phyloP scores from a whole-genome alignment of 345 rosid species.

The Boechera retrofracta region DNA sequence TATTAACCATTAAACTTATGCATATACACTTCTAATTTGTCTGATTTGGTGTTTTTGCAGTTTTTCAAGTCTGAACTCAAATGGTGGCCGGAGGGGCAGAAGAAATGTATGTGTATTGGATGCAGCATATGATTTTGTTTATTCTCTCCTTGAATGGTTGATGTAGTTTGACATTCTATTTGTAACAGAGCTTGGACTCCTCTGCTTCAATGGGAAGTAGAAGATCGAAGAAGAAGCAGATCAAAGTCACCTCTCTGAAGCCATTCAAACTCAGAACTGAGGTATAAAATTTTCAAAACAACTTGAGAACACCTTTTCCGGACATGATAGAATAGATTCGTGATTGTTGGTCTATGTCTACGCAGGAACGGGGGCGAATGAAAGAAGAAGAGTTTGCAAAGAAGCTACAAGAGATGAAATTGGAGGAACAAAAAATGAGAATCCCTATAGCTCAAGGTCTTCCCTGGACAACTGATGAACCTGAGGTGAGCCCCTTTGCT shows the following conservation, averaged over 20 bases:
- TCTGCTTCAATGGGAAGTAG: constrained; percentile 62
- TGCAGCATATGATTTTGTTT: neutral
- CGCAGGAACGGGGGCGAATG: constrained; percentile 78
- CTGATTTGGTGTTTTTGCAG: constrained; percentile 39
- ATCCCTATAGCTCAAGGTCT: constrained; percentile 92
- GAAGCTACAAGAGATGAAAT: constrained; percentile 73
- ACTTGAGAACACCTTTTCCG: neutral
- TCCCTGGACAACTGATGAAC: constrained; percentile 97
- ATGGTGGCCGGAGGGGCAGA: constrained; percentile 72
- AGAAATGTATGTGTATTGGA: constrained; percentile 63
- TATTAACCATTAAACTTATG: constrained; percentile 3
- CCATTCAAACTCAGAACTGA: constrained; percentile 93
- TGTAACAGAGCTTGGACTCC: constrained; percentile 76
- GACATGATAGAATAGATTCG: neutral
- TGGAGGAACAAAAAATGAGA: constrained; percentile 69
- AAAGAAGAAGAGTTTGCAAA: constrained; percentile 86
- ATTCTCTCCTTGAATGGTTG: neutral
- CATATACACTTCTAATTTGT: neutral
- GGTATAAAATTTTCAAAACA: constrained; percentile 44
- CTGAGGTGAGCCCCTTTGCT: constrained; percentile 62
- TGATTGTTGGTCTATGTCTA: constrained; percentile 23
- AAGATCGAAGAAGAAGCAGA: constrained; percentile 68
- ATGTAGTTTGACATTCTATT: constrained; percentile 13
- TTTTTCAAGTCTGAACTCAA: constrained; percentile 62
- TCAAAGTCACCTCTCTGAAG: constrained; percentile 59